phyloP scores from a whole-genome alignment of 108 stramenopile species.

The Fragilaria crotonensis region DNA sequence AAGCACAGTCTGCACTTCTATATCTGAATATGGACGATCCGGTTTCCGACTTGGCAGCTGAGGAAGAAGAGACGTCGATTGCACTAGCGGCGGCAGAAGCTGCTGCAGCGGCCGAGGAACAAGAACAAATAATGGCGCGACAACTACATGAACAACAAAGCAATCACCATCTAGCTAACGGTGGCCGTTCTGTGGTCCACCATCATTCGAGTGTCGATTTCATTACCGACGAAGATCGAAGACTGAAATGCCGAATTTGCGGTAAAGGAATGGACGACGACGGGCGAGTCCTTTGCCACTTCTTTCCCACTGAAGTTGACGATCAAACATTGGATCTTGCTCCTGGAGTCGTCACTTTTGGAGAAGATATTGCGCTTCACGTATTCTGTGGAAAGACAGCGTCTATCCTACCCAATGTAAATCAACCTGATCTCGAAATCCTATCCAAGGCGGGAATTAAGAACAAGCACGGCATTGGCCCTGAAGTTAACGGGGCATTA shows the following conservation, averaged over 20 bases:
- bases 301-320: conserved; percentile 20
- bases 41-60: conserved; percentile 2
- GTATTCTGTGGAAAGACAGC: conserved; percentile 44
- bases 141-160: neutral
- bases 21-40: neutral
- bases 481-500: conserved; percentile 35
- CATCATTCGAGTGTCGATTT: too few species aligned
- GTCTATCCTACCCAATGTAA: conserved; percentile 21
- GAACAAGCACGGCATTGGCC: conserved; percentile 39
- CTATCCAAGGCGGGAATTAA: conserved; percentile 39
- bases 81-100: neutral
- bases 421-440: conserved; percentile 30
- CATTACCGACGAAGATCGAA: too few species aligned
- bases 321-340: conserved; percentile 3
- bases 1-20: too few species aligned
- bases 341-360: conserved; percentile 4
- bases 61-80: neutral
- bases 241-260: conserved; percentile 22
- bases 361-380: conserved; percentile 29
- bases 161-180: too few species aligned
- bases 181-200: too few species aligned
- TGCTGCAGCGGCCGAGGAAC: neutral
- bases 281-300: conserved; percentile 18
- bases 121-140: neutral
- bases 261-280: conserved; percentile 18